Base-by-base conservation (phyloP, 331 rosid genomes). In the Saraca asoca region DNA sequence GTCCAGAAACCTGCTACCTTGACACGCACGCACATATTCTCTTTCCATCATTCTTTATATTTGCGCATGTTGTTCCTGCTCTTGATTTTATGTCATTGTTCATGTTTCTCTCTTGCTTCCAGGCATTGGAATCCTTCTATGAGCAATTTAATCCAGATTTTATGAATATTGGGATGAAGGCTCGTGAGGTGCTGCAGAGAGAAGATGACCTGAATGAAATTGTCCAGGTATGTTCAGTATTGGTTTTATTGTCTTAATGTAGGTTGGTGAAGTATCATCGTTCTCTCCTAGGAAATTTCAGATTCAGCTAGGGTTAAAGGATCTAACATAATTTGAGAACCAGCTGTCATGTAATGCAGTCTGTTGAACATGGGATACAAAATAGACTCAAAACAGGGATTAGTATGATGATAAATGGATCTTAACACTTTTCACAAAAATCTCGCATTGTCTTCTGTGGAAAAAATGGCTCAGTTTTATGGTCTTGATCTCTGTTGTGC, bases 151-250 rank as follows among this genome's bases (percentile, higher is more conserved):
- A 94, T 82, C 91, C 97, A 37, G 99, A 94, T 78, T 94, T 94
- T 73, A 94, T 94, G 51, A 90, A 71, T 86, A 94, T 94, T 73
- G 90, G 99, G 83, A 94, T 97, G 46, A 90, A 86, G 83, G 99
- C 99, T 50, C 96, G 97, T 66, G 99, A 94, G 77, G 95, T 94
- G 66, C 74, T 94, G 57, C 97, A 94, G 76, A 85, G 99, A 78
- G 99, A 94, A 80, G 99, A 94, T 77, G 99, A 94, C 82, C 83
- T 94, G 60, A 94, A 94, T 73, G 99, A 94, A 86, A 94, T 94
- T 59, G 97, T 94, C 73, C 99, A 94, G 73, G 99, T 94, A 74
- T 53, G 83, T 71, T 55, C 41, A 71, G 39, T 31, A 35, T 65
- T 46, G 12, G 33, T 59, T 48, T 20, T 20, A 62, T 52, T 48